Evolutionary conservation across 139 green algal genomes (phyloP).

Genomic region (Picochlorum costavermella): DNA sequence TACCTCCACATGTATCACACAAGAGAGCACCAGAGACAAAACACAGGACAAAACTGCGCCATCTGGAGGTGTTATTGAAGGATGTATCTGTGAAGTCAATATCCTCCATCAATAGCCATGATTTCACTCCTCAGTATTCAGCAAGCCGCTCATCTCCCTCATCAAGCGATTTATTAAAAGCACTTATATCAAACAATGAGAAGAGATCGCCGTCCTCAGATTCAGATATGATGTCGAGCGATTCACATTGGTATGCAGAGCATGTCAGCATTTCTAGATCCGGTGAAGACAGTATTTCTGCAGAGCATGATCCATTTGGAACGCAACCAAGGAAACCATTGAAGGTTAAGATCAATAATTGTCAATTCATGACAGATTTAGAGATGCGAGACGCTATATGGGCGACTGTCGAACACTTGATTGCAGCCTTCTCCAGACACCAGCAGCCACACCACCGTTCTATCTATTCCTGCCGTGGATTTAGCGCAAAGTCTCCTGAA

Average conservation of each 20-base stretch:
- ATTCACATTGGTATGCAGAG: neutral
- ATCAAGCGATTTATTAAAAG: too few species aligned
- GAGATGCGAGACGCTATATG: conserved; percentile 27
- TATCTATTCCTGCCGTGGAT: neutral
- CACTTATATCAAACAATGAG: too few species aligned
- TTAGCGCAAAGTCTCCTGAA: too few species aligned
- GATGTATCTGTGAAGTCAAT: neutral
- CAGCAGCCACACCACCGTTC: neutral
- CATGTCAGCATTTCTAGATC: neutral
- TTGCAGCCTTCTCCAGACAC: conserved; percentile 8
- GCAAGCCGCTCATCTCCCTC: too few species aligned
- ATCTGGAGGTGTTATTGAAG: neutral
- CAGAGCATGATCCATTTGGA: neutral
- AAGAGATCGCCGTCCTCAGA: too few species aligned
- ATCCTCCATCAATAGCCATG: too few species aligned
- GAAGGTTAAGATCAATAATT: conserved; percentile 31
- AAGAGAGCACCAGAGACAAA: neutral
- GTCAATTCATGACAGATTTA: conserved; percentile 28
- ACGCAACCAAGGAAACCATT: conserved; percentile 14
- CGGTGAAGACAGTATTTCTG: neutral
- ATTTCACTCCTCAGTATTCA: too few species aligned
- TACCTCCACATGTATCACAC: conserved; percentile 9
- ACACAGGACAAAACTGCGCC: neutral
- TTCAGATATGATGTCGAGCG: too few species aligned
- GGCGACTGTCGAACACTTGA: conserved; percentile 24